Evolutionary conservation across 352 stramenopile genomes (phyloP).

Genomic region (Pythium phragmitis): DNA sequence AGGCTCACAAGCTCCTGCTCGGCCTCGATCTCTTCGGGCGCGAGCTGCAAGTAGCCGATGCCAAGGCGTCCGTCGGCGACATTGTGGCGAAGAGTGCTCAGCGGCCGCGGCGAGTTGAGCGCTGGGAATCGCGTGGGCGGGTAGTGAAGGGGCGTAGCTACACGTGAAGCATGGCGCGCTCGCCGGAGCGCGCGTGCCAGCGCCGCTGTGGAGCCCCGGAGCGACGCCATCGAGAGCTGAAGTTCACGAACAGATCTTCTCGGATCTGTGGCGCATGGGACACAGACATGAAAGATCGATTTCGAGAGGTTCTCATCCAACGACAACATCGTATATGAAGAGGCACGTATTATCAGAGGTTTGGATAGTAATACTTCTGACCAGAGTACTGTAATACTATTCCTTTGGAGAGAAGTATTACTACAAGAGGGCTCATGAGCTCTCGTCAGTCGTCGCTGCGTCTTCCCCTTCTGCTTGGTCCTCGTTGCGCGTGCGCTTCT

Average conservation of each 20-base stretch:
- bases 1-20: conserved; percentile 61
- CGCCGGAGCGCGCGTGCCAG: not conserved
- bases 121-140: not conserved
- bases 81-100: conserved; percentile 41
- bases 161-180: not conserved
- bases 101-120: not conserved
- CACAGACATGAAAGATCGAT: not conserved
- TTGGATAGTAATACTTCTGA: too few species aligned
- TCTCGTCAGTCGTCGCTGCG: not conserved
- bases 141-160: not conserved
- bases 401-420: not conserved
- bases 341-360: not conserved
- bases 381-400: not conserved
- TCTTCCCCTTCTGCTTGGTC: conserved; percentile 9
- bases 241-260: not conserved
- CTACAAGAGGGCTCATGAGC: not conserved
- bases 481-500: conserved; percentile 65
- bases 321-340: not conserved
- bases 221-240: not conserved
- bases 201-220: not conserved
- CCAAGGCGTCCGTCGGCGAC: conserved; percentile 54
- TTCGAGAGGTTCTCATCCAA: not conserved
- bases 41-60: conserved; percentile 62
- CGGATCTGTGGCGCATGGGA: conserved; percentile 3
- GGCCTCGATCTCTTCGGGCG: conserved; percentile 61